These are phyloP conservation scores for Gossypium lobatum DNA, from an alignment of 441 rosid genomes.

Conservation along the genomic window DNA sequence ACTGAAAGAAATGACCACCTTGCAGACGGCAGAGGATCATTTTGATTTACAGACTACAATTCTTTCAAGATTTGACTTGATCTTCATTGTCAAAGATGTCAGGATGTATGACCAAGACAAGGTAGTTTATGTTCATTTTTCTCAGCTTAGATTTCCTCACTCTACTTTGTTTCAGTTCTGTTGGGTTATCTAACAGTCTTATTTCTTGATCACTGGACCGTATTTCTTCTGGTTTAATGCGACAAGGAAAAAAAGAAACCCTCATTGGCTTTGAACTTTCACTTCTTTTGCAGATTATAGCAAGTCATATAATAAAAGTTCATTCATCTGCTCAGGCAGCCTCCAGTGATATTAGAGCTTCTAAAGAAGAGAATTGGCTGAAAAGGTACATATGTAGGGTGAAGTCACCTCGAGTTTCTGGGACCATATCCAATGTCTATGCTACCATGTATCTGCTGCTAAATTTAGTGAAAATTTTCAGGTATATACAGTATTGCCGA, in stretches of 20 bases:
- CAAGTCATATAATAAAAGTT: conserved; percentile 84
- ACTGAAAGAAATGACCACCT: conserved; percentile 17
- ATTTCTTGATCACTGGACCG: neutral
- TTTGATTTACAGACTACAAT: conserved; percentile 95
- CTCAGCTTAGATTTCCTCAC: neutral
- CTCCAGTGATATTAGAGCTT: conserved; percentile 39
- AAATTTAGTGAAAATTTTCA: conserved; percentile 26
- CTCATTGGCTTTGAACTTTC: neutral
- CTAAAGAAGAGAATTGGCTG: conserved; percentile 91
- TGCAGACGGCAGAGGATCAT: conserved; percentile 91
- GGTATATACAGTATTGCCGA: conserved; percentile 81
- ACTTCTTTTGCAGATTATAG: conserved; percentile 57
- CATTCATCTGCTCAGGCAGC: conserved; percentile 81
- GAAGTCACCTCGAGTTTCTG: neutral
- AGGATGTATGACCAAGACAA: neutral
- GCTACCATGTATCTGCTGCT: conserved; percentile 19
- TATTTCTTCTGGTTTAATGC: neutral
- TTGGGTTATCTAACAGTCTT: neutral
- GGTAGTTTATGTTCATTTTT: conserved; percentile 13
- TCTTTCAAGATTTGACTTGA: conserved; percentile 92
- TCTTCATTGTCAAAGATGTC: conserved; percentile 79
- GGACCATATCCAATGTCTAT: neutral
- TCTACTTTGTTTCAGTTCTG: too few species aligned
- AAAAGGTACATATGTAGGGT: conserved; percentile 47
- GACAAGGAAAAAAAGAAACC: neutral